Evolutionary conservation across 805 yeast species (phyloP).

Genomic region (Priceomyces melissophilus): DNA sequence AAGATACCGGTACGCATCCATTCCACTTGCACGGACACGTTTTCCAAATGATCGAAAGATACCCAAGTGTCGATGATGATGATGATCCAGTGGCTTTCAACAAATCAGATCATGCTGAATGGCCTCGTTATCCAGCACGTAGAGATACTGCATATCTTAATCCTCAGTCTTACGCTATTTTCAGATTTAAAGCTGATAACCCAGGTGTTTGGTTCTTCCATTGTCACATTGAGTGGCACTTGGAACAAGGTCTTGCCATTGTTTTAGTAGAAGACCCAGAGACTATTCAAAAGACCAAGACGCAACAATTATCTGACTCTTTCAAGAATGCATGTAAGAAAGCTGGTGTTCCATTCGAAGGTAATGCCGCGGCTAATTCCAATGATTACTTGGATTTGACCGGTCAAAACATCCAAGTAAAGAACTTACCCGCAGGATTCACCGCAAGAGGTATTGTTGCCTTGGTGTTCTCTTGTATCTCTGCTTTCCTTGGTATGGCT

Average conservation of each 20-base stretch:
- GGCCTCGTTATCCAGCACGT: slow-evolving; percentile 57
- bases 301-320: slow-evolving; percentile 60
- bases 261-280: slow-evolving; percentile 69
- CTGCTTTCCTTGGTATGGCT: slow-evolving; percentile 79
- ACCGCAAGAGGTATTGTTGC: slow-evolving; percentile 96
- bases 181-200: slow-evolving; percentile 75
- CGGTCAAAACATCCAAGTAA: slow-evolving; percentile 71
- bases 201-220: slow-evolving; percentile 96
- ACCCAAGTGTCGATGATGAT: slow-evolving; percentile 49
- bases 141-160: slow-evolving; percentile 73
- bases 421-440: slow-evolving; percentile 78
- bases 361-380: slow-evolving; percentile 89
- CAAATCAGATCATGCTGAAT: slow-evolving; percentile 32
- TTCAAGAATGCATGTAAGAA: slow-evolving; percentile 59
- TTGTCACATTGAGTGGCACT: slow-evolving; percentile 86
- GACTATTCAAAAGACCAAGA: slow-evolving; percentile 34
- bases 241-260: slow-evolving; percentile 76
- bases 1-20: slow-evolving; percentile 77
- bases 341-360: slow-evolving; percentile 50
- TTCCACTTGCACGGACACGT: slow-evolving; percentile 77
- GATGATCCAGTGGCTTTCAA: slow-evolving; percentile 49
- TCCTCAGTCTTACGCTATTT: slow-evolving; percentile 63
- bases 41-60: slow-evolving; percentile 60
- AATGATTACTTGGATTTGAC: slow-evolving; percentile 60
- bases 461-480: slow-evolving; percentile 80